A percentile compares a stretch with the other conserved stretches of the same genome.
These are phyloP conservation scores for Lepidium aucheri DNA, from an alignment of 345 rosid species.

Conservation along the genomic window DNA sequence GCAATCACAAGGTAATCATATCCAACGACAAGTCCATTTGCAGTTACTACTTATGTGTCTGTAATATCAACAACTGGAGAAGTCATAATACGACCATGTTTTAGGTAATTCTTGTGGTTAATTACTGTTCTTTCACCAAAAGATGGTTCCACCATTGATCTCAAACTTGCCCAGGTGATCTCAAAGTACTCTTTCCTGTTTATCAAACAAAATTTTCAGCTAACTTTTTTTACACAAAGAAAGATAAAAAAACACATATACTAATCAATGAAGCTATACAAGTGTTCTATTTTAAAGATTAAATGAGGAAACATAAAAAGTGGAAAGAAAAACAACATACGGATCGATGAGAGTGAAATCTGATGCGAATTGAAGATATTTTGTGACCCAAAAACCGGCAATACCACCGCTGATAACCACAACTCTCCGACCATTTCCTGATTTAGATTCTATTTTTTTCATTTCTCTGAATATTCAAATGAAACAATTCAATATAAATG, in stretches of 20 bases:
- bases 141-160: conserved; percentile 77
- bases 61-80: conserved; percentile 59
- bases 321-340: conserved; percentile 22
- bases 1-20: conserved; percentile 88
- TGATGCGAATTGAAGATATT: conserved; percentile 45
- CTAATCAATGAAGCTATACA: too few species aligned
- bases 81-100: conserved; percentile 48
- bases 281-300: too few species aligned
- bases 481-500: not conserved
- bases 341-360: conserved; percentile 63
- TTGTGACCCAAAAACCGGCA: conserved; percentile 51
- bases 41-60: conserved; percentile 48
- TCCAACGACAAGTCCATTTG: conserved; percentile 34
- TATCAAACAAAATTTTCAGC: not conserved
- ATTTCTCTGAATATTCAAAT: not conserved
- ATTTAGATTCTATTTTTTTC: not conserved
- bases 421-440: conserved; percentile 27
- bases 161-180: conserved; percentile 61
- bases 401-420: conserved; percentile 60
- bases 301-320: too few species aligned
- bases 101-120: conserved; percentile 58
- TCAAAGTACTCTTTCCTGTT: conserved; percentile 67
- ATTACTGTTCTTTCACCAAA: conserved; percentile 62
- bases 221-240: too few species aligned
- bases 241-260: too few species aligned